phyloP scores from a whole-genome alignment of 169 alveolate genomes.

The Eimeria tenella region DNA sequence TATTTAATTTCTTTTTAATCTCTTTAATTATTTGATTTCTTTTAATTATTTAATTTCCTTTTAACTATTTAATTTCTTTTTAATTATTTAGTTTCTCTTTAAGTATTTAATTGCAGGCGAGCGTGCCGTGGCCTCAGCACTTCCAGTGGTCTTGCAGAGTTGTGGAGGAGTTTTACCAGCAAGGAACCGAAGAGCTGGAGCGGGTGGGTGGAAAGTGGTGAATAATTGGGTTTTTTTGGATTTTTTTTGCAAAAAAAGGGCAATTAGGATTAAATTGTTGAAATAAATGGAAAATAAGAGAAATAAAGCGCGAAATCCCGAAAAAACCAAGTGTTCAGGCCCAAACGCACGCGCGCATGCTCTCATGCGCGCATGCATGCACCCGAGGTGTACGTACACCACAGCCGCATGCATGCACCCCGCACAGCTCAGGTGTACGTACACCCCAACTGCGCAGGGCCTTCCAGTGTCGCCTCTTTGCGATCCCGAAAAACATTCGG shows the following conservation, averaged over 20 bases:
- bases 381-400: constrained; percentile 4
- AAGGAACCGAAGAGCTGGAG: constrained; percentile 48
- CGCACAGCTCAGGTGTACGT: neutral
- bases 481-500: constrained; percentile 90
- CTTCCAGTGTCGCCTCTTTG: constrained; percentile 92
- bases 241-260: no score
- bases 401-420: constrained; percentile 12
- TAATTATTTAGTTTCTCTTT: neutral
- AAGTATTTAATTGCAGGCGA: neutral
- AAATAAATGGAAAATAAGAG: no score
- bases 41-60: neutral
- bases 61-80: neutral
- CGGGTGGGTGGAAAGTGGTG: neutral
- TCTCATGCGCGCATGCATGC: no score
- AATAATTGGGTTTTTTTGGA: no score
- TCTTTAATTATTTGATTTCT: neutral
- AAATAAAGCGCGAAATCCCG: no score
- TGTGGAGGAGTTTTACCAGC: constrained; percentile 73
- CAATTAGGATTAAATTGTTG: no score
- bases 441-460: constrained; percentile 50
- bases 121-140: constrained; percentile 67
- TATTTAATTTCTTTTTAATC: no score
- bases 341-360: no score
- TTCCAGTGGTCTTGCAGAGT: constrained; percentile 64
- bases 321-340: no score